Percentiles rank a stretch among this genome's conserved stretches.
Conservation (phyloP, 1,139 yeast genomes). For the Hemisphaericaspora lyxosophila region DNA sequence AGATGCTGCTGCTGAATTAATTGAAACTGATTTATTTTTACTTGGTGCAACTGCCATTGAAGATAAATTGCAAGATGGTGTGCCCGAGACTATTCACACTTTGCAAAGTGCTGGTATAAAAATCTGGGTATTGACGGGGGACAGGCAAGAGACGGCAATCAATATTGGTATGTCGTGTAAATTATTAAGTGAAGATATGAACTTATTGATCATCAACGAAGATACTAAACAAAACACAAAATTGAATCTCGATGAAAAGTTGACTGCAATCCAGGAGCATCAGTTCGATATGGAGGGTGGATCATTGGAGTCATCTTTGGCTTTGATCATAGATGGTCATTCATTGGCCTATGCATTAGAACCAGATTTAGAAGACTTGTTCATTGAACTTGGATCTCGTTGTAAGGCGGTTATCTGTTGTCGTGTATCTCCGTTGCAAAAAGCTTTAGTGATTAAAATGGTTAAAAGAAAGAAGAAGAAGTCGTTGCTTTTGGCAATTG, state of each 20-base stretch:
- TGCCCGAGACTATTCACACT: constrained; percentile 94
- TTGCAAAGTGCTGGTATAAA: constrained; percentile 95
- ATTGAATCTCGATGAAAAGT: constrained; percentile 69
- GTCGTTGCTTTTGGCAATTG: constrained; percentile 84
- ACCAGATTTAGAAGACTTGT: constrained; percentile 71
- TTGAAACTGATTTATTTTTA: constrained; percentile 75
- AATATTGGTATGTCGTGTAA: constrained; percentile 98
- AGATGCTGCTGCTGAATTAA: constrained; percentile 69
- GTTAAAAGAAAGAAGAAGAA: constrained; percentile 60
- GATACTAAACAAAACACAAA: constrained; percentile 73
- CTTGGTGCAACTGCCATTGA: constrained; percentile 98
- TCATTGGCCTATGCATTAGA: constrained; percentile 85
- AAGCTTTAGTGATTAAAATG: constrained; percentile 91
- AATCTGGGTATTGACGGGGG: constrained; percentile 98
- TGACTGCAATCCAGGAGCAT: constrained; percentile 71
- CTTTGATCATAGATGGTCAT: constrained; percentile 91
- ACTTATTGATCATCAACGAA: constrained; percentile 83
- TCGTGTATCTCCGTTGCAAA: constrained; percentile 96
- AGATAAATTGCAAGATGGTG: constrained; percentile 96
- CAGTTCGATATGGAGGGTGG: constrained; percentile 60
- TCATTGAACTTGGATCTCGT: constrained; percentile 75
- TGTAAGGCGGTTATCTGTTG: constrained; percentile 95
- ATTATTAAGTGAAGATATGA: constrained; percentile 93
- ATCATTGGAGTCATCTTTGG: constrained; percentile 67
- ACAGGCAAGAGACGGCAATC: constrained; percentile 98